Evolutionary conservation across 2,329 filamentous ascomycete genomes (phyloP), one percentile per base, ranked within the genome.

Genomic region (Trichoderma endophyticum): DNA sequence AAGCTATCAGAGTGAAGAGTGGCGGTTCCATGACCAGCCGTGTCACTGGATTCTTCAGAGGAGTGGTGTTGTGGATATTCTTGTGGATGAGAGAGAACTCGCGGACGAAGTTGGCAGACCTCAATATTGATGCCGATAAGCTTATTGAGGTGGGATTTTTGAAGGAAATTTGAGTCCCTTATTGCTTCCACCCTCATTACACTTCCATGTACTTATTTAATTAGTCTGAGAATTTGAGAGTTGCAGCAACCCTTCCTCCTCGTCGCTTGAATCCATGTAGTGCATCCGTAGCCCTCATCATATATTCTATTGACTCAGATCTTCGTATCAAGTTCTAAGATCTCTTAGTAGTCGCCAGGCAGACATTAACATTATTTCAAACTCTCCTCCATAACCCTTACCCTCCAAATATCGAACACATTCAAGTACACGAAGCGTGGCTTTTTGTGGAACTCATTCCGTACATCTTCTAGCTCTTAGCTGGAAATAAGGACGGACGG

Each of bases 61-160:
- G 81, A 57, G 71, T 85, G 1, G 63, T 89, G 6, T 78, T 93
- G 12, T 82, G 82, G 63, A 80, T 84, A 0, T 92, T 92, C 73
- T 78, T 92, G 72, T 92, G 89, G 83, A 84, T 92, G 65, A 81
- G 90, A 34, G 90, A 92, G 51, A 92, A 91, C 75, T 89, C 88
- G 14, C 81, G 90, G 66, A 86, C 87, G 2, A 92, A 92, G 82
- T 87, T 92, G 80, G 88, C 89, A 15, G 89, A 90, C 75, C 79
- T 92, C 72, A 75, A 79, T 54, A 78, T 79, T 48, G 77, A 79
- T 65, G 77, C 87, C 72, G 89, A 92, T 72, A 84, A 86, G 63
- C 78, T 92, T 62, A 86, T 92, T 21, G 91, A 92, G 80, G 89
- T 92, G 21, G 91, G 91, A 0, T 92, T 92, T 77, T 85, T 92